A percentile compares a stretch with the other conserved stretches of the same genome.
Evolutionary conservation across 2,329 filamentous ascomycete genomes (phyloP).

Genomic region (Laburnicola sp.): DNA sequence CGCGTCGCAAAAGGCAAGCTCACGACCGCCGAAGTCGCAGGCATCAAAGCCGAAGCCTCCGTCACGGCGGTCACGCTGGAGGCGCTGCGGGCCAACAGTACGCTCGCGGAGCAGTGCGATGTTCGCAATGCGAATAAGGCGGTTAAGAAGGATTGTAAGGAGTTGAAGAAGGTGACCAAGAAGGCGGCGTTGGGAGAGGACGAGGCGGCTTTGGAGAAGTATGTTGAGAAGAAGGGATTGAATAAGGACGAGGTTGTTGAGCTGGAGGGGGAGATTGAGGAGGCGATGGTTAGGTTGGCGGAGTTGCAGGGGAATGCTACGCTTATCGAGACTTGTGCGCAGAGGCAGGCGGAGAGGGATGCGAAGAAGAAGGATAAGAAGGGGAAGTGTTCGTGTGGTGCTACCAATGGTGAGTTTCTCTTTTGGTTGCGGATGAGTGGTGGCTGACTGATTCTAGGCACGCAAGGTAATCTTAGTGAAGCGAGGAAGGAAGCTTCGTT

Average conservation of each 20-base stretch:
- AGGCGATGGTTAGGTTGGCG: slow-evolving; percentile 28
- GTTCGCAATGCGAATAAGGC: slow-evolving; percentile 28
- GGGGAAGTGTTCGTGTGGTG: background rate
- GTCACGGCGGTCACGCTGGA: slow-evolving; percentile 27
- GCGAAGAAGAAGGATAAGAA: slow-evolving; percentile 6
- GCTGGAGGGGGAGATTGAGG: slow-evolving; percentile 25
- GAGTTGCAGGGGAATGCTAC: slow-evolving; percentile 33
- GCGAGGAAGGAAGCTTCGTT: background rate
- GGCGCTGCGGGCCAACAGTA: slow-evolving; percentile 29
- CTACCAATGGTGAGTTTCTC: too few species aligned
- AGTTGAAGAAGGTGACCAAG: slow-evolving; percentile 29
- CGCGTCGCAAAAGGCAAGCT: slow-evolving; percentile 31
- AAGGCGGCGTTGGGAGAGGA: slow-evolving; percentile 29
- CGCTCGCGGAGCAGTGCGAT: slow-evolving; percentile 30
- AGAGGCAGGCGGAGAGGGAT: slow-evolving; percentile 22
- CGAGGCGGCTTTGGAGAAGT: slow-evolving; percentile 28
- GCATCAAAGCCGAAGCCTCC: slow-evolving; percentile 32
- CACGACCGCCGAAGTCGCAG: slow-evolving; percentile 22
- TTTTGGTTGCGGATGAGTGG: background rate
- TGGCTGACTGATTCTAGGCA: background rate
- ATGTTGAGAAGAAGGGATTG: slow-evolving; percentile 24
- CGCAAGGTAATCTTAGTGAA: background rate
- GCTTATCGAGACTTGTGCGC: slow-evolving; percentile 27
- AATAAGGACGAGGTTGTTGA: slow-evolving; percentile 26
- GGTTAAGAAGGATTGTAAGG: slow-evolving; percentile 24